Conservation (phyloP, 2,329 filamentous ascomycete species). For the Lojkania enalia region DNA sequence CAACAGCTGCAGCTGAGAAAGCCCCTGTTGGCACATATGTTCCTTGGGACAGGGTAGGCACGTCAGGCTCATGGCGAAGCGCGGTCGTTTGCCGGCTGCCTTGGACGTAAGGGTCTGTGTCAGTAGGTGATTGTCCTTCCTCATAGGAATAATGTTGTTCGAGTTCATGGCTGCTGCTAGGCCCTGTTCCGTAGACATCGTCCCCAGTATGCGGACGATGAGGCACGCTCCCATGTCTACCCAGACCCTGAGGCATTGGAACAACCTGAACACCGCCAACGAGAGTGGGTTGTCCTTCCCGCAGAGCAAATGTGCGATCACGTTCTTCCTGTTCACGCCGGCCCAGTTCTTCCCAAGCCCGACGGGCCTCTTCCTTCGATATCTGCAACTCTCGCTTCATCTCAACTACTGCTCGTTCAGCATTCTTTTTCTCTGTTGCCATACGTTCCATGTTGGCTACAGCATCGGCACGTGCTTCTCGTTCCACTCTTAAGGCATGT, state of each 20-base stretch:
- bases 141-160: constrained; percentile 56
- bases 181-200: constrained; percentile 33
- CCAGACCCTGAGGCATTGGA: constrained; percentile 78
- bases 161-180: constrained; percentile 38
- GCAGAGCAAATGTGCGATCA: constrained; percentile 80
- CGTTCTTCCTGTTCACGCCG: constrained; percentile 91
- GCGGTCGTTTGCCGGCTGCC: constrained; percentile 20
- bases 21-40: constrained; percentile 40
- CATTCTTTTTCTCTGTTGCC: constrained; percentile 68
- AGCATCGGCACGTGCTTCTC: constrained; percentile 68
- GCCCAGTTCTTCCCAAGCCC: constrained; percentile 96
- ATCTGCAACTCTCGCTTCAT: constrained; percentile 93
- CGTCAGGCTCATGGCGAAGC: constrained; percentile 36
- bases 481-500: constrained; percentile 72
- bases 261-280: constrained; percentile 95
- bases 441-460: constrained; percentile 67
- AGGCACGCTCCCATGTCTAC: constrained; percentile 55
- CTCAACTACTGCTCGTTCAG: constrained; percentile 79
- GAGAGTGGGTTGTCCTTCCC: constrained; percentile 83
- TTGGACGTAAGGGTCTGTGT: constrained; percentile 66
- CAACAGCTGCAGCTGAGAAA: constrained; percentile 13
- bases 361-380: constrained; percentile 90
- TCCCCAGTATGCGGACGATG: constrained; percentile 45
- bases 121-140: constrained; percentile 56
- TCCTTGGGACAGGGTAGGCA: constrained; percentile 37